Evolutionary conservation across 352 stramenopile genomes (phyloP), one percentile per base, ranked within the genome.

Genomic region (Pythium vanterpoolii): DNA sequence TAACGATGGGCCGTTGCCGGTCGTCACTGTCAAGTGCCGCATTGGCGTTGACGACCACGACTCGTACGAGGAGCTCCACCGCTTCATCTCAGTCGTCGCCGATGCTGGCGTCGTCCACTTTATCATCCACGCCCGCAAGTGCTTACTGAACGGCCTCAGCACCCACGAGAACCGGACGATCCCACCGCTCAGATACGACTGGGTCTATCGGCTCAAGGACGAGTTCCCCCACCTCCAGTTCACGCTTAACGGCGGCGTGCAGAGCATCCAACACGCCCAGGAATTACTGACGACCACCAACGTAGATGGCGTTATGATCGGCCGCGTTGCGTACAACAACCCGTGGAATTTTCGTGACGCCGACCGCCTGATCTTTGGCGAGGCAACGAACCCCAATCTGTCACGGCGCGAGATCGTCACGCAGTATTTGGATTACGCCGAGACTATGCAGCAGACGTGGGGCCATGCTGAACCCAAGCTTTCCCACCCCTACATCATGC

Each of bases 21-120:
- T 86, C 9, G 86, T 99, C 26, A 99, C 96, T 0, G 96, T 99
- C 60, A 99, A 99, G 72, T 99, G 98, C 73, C 89, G 98, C 30
- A 98, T 99, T 49, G 98, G 98, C 1, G 79, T 98, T 5, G 96
- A 99, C 65, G 74, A 98, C 61, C 83, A 96, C 50, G 88, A 99
- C 72, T 93, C 90, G 63, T 95, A 95, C 72, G 83, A 96, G 39
- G 77, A 94, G 52, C 76, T 99, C 16, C 80, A 93, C 31, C 64
- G 89, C 21, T 99, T 99, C 66, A 86, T 99, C 39, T 69, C 83
- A 44, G 95, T 79, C 5, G 93, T 99, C 2, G 83, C 85, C 10
- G 75, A 76, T 47, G 83, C 86, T 6, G 89, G 95, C 30, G 95
- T 98, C 19, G 93, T 72, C 0, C 95, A 99, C 66, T 99, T 99